These are phyloP conservation scores for Apiospora rasikravindrae DNA, from an alignment of 2,329 filamentous ascomycete genomes.

Conservation along the genomic window DNA sequence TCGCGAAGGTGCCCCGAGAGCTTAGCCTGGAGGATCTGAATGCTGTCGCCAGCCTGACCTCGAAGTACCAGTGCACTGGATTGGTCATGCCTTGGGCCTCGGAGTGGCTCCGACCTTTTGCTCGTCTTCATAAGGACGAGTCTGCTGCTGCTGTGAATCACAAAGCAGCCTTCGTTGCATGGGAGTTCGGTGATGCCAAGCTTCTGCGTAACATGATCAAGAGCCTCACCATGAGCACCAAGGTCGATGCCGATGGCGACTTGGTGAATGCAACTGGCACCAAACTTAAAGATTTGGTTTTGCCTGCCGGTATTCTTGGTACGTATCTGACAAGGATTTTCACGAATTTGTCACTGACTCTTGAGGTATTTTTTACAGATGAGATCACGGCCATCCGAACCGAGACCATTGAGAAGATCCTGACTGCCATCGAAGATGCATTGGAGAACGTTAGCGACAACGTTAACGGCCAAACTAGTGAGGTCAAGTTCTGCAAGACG, in stretches of 20 bases:
- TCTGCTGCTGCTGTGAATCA: constrained; percentile 11
- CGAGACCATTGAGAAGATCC: neutral
- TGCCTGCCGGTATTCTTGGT: constrained; percentile 32
- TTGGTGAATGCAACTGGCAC: constrained; percentile 29
- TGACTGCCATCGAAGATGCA: neutral
- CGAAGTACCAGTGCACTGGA: neutral
- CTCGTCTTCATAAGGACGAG: neutral
- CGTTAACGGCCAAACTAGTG: neutral
- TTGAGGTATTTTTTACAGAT: neutral
- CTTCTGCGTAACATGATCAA: constrained; percentile 33
- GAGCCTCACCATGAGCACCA: constrained; percentile 29
- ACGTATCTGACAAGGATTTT: constrained; percentile 18
- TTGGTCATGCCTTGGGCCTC: neutral
- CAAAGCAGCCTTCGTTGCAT: constrained; percentile 32
- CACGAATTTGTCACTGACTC: neutral
- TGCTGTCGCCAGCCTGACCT: neutral
- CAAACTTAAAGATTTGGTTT: constrained; percentile 29
- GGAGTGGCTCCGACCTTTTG: neutral
- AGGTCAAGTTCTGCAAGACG: constrained; percentile 29
- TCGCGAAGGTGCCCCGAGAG: neutral
- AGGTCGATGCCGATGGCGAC: constrained; percentile 27
- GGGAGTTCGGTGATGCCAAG: constrained; percentile 31
- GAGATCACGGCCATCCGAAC: neutral
- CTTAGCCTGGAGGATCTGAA: neutral
- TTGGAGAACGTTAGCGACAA: neutral